Evolutionary conservation across 768 basidiomycete genomes (phyloP).

Genomic region (Naganishia friedmannii): DNA sequence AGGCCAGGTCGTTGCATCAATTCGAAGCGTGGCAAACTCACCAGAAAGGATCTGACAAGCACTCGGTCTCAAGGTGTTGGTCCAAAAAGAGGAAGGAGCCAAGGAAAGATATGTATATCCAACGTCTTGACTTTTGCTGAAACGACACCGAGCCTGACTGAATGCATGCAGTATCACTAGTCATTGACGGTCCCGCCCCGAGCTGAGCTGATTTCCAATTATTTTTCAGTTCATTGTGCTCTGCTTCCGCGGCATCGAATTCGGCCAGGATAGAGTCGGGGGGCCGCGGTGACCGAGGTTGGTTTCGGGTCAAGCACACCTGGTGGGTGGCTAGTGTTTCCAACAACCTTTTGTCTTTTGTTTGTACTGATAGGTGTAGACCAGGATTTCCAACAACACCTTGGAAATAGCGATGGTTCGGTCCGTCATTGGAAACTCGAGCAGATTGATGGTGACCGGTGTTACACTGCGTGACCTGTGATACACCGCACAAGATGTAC

Average conservation of each 20-base stretch:
- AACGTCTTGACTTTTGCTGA: background rate
- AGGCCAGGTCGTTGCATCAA: too few relatives aligned
- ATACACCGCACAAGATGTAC: too few relatives aligned
- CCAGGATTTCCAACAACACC: too few relatives aligned
- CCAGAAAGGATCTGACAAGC: slow-evolving; percentile 7
- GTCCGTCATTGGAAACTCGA: too few relatives aligned
- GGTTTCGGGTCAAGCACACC: background rate
- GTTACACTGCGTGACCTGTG: too few relatives aligned
- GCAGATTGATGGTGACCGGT: too few relatives aligned
- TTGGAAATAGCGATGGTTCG: too few relatives aligned
- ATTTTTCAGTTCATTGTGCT: background rate
- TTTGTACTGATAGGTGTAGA: too few relatives aligned
- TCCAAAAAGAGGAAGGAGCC: background rate
- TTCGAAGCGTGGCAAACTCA: background rate
- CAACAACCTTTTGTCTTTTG: too few relatives aligned
- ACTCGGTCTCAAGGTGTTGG: background rate
- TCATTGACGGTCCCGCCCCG: background rate
- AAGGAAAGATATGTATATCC: slow-evolving; percentile 3
- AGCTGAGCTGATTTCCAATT: slow-evolving; percentile 1
- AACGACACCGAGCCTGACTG: too few relatives aligned
- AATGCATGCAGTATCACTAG: background rate
- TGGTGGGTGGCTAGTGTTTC: background rate
- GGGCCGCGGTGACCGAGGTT: background rate
- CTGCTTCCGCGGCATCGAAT: background rate
- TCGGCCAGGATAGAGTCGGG: background rate